A percentile compares a stretch with the other conserved stretches of the same genome.
Evolutionary conservation across 768 basidiomycete genomes (phyloP).

Genomic region (Roridomyces roridus): DNA sequence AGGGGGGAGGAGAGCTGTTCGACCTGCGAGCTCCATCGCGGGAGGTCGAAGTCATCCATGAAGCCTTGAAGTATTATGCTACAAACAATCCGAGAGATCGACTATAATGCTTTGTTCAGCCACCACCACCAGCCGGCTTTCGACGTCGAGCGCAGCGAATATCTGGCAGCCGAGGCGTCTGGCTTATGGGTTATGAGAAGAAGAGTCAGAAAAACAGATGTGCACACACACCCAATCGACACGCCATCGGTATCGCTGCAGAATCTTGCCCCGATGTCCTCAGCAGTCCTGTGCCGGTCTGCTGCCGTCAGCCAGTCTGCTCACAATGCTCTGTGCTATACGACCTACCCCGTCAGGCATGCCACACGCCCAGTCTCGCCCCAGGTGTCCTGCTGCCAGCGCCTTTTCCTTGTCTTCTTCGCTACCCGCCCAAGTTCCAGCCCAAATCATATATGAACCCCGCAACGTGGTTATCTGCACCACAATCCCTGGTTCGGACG

Average conservation of each 20-base stretch:
- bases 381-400: constrained; percentile 60
- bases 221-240: constrained; percentile 70
- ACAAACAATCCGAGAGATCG: constrained; percentile 20
- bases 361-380: constrained; percentile 83
- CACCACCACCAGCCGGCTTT: constrained; percentile 53
- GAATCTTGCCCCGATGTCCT: constrained; percentile 65
- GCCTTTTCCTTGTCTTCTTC: constrained; percentile 54
- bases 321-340: neutral
- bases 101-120: constrained; percentile 68
- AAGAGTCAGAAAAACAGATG: neutral
- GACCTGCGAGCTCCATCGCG: constrained; percentile 71
- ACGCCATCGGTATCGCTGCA: constrained; percentile 74
- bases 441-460: constrained; percentile 85
- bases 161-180: constrained; percentile 69
- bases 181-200: constrained; percentile 46
- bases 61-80: too few relatives aligned
- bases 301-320: neutral
- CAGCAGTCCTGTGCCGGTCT: constrained; percentile 67
- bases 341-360: constrained; percentile 62
- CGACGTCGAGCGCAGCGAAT: constrained; percentile 63
- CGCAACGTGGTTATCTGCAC: constrained; percentile 72
- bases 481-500: constrained; percentile 60
- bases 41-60: constrained; percentile 66
- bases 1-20: constrained; percentile 47
- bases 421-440: constrained; percentile 61